Conservation (phyloP, 768 basidiomycete species). For the Collybia sordida region DNA sequence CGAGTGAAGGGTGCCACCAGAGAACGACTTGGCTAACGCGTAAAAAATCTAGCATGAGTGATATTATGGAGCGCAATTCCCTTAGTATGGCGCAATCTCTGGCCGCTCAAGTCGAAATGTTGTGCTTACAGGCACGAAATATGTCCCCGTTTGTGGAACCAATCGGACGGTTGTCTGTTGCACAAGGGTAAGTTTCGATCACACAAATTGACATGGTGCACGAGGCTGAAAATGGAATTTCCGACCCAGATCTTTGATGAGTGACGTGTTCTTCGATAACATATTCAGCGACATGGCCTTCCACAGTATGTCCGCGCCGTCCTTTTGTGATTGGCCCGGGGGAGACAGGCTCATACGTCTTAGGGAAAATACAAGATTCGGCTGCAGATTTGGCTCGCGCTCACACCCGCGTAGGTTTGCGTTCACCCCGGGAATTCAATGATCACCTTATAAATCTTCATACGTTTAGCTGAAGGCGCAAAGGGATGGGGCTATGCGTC, state of each 20-base stretch:
- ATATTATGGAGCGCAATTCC: constrained; percentile 42
- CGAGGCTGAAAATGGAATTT: background rate
- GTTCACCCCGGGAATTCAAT: background rate
- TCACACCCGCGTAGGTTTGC: constrained; percentile 28
- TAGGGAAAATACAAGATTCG: constrained; percentile 39
- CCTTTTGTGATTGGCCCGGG: background rate
- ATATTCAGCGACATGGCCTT: constrained; percentile 42
- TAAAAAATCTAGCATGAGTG: constrained; percentile 29
- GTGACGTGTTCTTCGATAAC: constrained; percentile 43
- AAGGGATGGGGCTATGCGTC: constrained; percentile 24
- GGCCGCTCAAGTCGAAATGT: constrained; percentile 31
- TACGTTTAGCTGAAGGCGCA: constrained; percentile 29
- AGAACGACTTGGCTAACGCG: background rate
- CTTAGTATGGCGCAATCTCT: constrained; percentile 33
- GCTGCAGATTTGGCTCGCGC: constrained; percentile 34
- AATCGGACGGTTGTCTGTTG: constrained; percentile 35
- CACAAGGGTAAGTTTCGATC: constrained; percentile 31
- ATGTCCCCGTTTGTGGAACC: constrained; percentile 35
- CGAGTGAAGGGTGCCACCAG: background rate
- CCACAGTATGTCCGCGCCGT: constrained; percentile 29
- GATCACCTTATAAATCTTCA: background rate
- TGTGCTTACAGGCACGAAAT: constrained; percentile 37
- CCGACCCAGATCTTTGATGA: constrained; percentile 30
- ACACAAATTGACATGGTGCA: background rate
- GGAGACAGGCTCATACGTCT: background rate